A percentile compares a stretch with the other conserved stretches of the same genome.
Conservation (phyloP, 768 basidiomycete species). For the Rubroboletus satanas region DNA sequence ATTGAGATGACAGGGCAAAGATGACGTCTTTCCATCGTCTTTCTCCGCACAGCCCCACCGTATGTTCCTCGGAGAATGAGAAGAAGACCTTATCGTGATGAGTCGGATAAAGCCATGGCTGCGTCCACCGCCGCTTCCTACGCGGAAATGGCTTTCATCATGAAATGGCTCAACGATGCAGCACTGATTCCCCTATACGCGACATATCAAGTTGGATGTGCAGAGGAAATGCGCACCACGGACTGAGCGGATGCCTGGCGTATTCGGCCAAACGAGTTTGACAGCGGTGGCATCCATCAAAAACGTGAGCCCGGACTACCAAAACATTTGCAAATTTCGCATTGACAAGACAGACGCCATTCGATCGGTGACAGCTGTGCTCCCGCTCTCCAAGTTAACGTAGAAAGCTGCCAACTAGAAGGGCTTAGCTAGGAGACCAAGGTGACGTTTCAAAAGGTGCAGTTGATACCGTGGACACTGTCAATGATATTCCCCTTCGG, state of each 20-base stretch:
- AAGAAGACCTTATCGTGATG: conserved; percentile 11
- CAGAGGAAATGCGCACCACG: background rate
- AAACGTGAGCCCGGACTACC: too few species aligned
- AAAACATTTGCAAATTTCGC: background rate
- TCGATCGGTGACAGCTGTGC: conserved; percentile 3
- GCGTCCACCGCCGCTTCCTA: conserved; percentile 4
- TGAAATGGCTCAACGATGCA: background rate
- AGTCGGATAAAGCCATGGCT: conserved; percentile 5
- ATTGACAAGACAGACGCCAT: conserved; percentile 8
- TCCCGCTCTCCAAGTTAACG: background rate
- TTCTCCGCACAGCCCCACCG: conserved; percentile 4
- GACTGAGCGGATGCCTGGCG: too few species aligned
- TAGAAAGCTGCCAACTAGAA: conserved; percentile 1
- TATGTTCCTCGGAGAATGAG: conserved; percentile 19
- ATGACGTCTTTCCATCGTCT: background rate
- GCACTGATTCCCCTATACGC: too few species aligned
- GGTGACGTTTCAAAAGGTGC: background rate
- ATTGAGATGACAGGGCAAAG: background rate
- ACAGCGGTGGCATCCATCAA: background rate
- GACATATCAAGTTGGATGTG: background rate
- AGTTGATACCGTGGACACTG: background rate
- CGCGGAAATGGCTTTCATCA: background rate
- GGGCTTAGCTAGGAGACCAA: background rate
- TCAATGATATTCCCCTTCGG: background rate
- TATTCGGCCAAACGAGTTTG: background rate